Evolutionary conservation across 78 protist genomes (phyloP), one percentile per base, ranked within the genome.

Genomic region (Dictyostelium citrinum): DNA sequence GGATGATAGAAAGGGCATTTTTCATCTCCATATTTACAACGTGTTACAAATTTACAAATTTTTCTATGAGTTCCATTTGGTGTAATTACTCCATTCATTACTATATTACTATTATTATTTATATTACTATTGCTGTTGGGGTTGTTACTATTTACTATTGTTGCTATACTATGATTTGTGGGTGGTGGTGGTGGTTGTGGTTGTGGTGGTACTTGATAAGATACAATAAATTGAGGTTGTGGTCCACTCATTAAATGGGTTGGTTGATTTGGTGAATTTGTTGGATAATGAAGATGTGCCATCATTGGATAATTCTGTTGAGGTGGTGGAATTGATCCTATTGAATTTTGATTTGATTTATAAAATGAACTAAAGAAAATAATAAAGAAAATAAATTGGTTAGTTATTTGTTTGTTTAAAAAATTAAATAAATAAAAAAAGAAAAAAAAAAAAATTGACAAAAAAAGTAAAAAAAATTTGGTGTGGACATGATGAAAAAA

Each of bases 1-100:
- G 84, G 84, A 20, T 80, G 84, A 80, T 80, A 80, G 39, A 58
- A 80, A 8, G 72, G 24, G 58, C 84, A 80, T 27, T 64, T 24
- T 33, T 49, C 68, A 29, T 43, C 58, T 80, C 84, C 84, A 80
- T 80, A 39, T 80, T 80, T 80, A 80, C 84, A 80, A 55, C 72
- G 68, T 24, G 60, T 55, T 24, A 80, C n/a, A 80, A 80, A 80
- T 80, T 80, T 80, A 80, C 84, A 80, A 49, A 80, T 22, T 78
- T 78, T 78, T 78, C 68, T 78, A 3, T 20, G 16, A 20, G 37
- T 16, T 11, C 17, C 20, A 12, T n/a, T n/a, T 78, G 83, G 67
- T 77, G 84, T 27, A 27, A 72, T 72, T 72, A 11, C 79, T 72
- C 46, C 41, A 33, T 33, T 33, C 5, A 27, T 33, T 35, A 17